Base-by-base conservation (phyloP, 768 basidiomycete species). In the Sporobolomyces pararoseus region DNA sequence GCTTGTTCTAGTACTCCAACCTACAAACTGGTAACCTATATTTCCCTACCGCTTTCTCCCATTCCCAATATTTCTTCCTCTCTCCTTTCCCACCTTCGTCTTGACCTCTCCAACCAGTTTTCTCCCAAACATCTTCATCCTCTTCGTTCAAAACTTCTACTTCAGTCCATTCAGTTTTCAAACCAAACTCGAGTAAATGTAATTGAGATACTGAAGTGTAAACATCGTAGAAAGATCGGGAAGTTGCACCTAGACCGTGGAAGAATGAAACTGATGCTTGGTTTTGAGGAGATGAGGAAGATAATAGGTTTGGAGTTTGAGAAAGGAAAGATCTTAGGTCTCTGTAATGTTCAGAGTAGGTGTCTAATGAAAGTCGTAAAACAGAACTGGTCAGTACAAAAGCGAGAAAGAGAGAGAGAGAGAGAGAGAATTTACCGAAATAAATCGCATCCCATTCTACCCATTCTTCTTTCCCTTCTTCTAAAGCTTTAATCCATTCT, bases 231-330 rank as follows among this genome's bases (percentile, higher is more conserved):
- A 75, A 61, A 12, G 29, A 81, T 88, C 78, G 77, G 89, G 91
- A 92, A 12, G 92, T 97, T 35, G 94, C 95, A 21, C 91, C 96
- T 13, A 99, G 84, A 17, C 96, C 96, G 77, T 99, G 91, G 84
- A 98, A 99, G 81, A 98, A 99, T 69, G 91, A 88, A 78, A 76
- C 68, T 60, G 49, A 94, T 90, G 21, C 86, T 4, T 21, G 21
- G 13, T 47, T 16, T 10, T 4, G 10, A 13, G 59, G 46, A 16
- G 60, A 83, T n/a, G 89, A 88, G 19, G 86, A 82, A 19, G 55
- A 59, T 37, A 73, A 51, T 7, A 99, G 82, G 75, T 89, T 83
- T 4, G 90, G 91, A 3, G 84, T 81, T 63, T 86, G 85, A 79
- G 46, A 49, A 31, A 99, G 97, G 81, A 98, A 95, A 35, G 82